Conservation (phyloP, 202 grass and related monocot genomes). For the Dendrocalamus latiflorus region DNA sequence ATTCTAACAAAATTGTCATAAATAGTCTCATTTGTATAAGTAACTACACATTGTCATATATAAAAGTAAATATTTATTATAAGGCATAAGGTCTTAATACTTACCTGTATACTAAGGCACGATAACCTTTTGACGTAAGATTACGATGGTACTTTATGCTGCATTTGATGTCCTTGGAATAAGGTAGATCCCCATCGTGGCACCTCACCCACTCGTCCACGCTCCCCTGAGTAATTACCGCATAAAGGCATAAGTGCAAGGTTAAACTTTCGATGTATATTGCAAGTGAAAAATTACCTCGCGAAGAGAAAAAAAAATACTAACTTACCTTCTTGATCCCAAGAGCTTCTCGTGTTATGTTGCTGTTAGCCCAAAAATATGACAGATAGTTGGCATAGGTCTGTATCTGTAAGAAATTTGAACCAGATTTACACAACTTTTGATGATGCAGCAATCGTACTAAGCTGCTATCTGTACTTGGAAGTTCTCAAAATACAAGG, state of each 20-base stretch:
- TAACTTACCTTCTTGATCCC: constrained; percentile 32
- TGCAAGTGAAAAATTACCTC: neutral
- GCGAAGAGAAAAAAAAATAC: neutral
- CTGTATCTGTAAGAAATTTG: neutral
- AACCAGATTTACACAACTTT: no score
- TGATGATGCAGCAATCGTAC: no score
- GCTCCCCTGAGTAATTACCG: neutral
- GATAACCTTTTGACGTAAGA: constrained; percentile 25
- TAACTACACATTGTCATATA: neutral
- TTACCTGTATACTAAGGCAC: constrained; percentile 30
- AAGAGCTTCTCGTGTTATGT: neutral
- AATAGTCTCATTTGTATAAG: neutral
- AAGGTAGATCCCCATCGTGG: constrained; percentile 9
- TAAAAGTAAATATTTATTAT: neutral
- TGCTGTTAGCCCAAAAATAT: constrained; percentile 45
- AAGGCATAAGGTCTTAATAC: neutral
- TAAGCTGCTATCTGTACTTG: neutral
- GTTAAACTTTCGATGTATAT: neutral
- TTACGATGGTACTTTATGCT: constrained; percentile 24
- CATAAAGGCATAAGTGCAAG: neutral
- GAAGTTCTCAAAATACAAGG: no score
- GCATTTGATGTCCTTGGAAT: neutral
- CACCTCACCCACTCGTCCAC: constrained; percentile 14
- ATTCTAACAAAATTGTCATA: neutral
- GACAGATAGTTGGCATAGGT: constrained; percentile 23